These are phyloP conservation scores for Ampelocalamus luodianensis DNA, from an alignment of 176 grass and related monocot genomes.

Conservation along the genomic window DNA sequence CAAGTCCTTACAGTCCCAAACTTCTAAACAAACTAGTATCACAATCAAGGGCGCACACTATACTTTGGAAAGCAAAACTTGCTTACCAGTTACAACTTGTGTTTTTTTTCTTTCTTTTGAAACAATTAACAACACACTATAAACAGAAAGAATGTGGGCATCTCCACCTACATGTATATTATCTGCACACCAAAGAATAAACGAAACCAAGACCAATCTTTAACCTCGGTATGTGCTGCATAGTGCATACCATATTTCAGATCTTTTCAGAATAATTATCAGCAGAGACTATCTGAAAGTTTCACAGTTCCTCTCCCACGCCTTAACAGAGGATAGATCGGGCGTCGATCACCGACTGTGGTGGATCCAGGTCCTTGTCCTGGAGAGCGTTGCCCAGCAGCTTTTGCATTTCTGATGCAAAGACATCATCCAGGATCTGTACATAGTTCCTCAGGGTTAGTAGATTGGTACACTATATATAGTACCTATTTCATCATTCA, in stretches of 20 bases:
- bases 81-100: slow-evolving; percentile 23
- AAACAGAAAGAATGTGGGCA: slow-evolving; percentile 42
- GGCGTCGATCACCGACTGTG: slow-evolving; percentile 79
- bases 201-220: background rate
- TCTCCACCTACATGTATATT: slow-evolving; percentile 37
- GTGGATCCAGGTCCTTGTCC: slow-evolving; percentile 84
- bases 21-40: background rate
- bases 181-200: slow-evolving; percentile 47
- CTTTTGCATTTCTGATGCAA: slow-evolving; percentile 95
- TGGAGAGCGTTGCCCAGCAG: slow-evolving; percentile 87
- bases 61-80: slow-evolving; percentile 41
- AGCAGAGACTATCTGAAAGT: background rate
- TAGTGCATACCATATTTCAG: background rate
- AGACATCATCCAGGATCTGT: slow-evolving; percentile 90
- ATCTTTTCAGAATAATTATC: background rate
- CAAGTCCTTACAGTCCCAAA: background rate
- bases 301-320: background rate
- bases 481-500: background rate
- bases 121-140: slow-evolving; percentile 40
- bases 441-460: slow-evolving; percentile 26
- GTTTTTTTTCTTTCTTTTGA: background rate
- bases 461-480: background rate
- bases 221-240: too few relatives aligned
- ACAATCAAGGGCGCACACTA: slow-evolving; percentile 4
- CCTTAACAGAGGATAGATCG: slow-evolving; percentile 76